phyloP scores from a whole-genome alignment of 805 yeast species.

The Ogataea angusta region DNA sequence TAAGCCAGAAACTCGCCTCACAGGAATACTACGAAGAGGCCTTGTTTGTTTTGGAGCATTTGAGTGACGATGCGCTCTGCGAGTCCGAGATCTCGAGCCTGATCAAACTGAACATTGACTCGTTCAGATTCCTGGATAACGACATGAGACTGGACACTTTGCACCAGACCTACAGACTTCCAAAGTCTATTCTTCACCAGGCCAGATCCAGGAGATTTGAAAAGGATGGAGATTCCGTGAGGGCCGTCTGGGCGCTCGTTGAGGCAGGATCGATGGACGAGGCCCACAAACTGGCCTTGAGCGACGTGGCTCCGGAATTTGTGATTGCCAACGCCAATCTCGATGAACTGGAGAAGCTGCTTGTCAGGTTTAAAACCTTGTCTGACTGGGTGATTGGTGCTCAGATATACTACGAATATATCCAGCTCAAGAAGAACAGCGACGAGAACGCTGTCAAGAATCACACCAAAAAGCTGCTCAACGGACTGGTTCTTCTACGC shows the following conservation, averaged over 20 bases:
- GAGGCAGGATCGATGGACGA: constrained; percentile 56
- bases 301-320: constrained; percentile 68
- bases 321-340: constrained; percentile 46
- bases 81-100: constrained; percentile 38
- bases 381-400: constrained; percentile 56
- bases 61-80: constrained; percentile 46
- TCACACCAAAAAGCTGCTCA: constrained; percentile 39
- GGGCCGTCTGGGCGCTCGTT: constrained; percentile 59
- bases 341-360: constrained; percentile 36
- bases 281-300: constrained; percentile 59
- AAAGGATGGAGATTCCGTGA: constrained; percentile 47
- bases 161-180: constrained; percentile 42
- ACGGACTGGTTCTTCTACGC: constrained; percentile 42
- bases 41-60: constrained; percentile 58
- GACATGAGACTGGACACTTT: constrained; percentile 35
- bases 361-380: constrained; percentile 40
- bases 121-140: constrained; percentile 28
- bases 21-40: constrained; percentile 56
- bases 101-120: constrained; percentile 34
- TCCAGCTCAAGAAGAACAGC: constrained; percentile 30
- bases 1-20: constrained; percentile 51
- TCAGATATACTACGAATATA: constrained; percentile 52
- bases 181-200: constrained; percentile 45
- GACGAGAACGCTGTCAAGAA: constrained; percentile 16
- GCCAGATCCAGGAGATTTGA: constrained; percentile 59